These are phyloP conservation scores for Piper longum DNA, from an alignment of 164 flowering plant genomes.

Conservation along the genomic window DNA sequence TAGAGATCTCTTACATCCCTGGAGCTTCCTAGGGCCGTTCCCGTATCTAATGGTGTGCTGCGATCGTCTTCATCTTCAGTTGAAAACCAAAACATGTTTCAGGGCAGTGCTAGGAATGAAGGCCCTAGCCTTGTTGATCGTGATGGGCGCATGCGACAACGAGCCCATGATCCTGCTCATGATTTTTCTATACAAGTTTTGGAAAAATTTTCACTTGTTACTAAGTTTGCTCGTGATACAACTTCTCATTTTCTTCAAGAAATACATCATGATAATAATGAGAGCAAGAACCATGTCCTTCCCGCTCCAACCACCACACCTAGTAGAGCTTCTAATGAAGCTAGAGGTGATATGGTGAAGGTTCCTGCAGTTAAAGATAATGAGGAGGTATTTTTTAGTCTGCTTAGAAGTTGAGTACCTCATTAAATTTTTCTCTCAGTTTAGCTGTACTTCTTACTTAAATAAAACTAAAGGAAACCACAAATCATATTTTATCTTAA, in stretches of 20 bases:
- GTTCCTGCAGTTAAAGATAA: conserved; percentile 53
- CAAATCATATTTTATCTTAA: too few species aligned
- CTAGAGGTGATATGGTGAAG: conserved; percentile 16
- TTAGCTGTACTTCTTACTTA: neutral
- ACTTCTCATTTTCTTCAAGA: conserved; percentile 90
- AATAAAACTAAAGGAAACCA: neutral
- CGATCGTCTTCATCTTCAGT: conserved; percentile 19
- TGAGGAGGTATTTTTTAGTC: conserved; percentile 40
- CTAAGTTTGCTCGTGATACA: conserved; percentile 96
- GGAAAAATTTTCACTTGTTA: conserved; percentile 95
- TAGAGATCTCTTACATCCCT: conserved; percentile 91
- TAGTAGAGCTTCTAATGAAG: conserved; percentile 16
- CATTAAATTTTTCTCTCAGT: neutral
- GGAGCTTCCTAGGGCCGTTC: conserved; percentile 80
- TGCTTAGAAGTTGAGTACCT: neutral
- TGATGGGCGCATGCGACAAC: conserved; percentile 42
- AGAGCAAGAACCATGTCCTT: conserved; percentile 30
- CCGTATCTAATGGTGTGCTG: conserved; percentile 46
- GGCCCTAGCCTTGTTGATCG: conserved; percentile 21
- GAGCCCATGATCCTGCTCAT: conserved; percentile 76
- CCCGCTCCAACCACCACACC: conserved; percentile 17
- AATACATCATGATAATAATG: conserved; percentile 35
- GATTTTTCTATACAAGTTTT: conserved; percentile 85
- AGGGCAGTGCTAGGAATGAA: conserved; percentile 16
- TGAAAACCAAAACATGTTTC: conserved; percentile 26